phyloP scores from a whole-genome alignment of 139 green algal genomes.

The Tetraselmis striata region DNA sequence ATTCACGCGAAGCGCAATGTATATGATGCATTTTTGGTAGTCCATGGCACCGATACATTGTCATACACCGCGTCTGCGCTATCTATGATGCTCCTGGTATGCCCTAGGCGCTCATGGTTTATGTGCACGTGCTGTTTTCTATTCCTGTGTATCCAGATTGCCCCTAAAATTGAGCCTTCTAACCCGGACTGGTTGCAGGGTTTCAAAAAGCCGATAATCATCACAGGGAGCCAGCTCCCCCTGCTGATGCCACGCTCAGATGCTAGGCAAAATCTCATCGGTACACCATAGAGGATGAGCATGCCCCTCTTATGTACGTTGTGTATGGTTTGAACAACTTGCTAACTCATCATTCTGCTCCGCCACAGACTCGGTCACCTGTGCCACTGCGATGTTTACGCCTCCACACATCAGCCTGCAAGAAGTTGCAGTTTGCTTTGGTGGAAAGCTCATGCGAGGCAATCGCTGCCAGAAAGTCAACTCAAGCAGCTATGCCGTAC shows the following conservation, averaged over 20 bases:
- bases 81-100: conserved; percentile 68
- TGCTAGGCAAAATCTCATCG: conserved; percentile 84
- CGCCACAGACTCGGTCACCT: conserved; percentile 55
- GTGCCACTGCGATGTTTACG: conserved; percentile 51
- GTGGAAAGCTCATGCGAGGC: conserved; percentile 76
- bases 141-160: too few species aligned
- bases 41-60: conserved; percentile 82
- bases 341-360: too few species aligned
- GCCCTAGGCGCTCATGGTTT: background rate
- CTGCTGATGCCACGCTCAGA: conserved; percentile 73
- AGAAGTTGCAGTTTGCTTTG: conserved; percentile 89
- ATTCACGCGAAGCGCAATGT: conserved; percentile 41
- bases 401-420: conserved; percentile 47
- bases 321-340: too few species aligned
- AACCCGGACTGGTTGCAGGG: background rate
- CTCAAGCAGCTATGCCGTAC: conserved; percentile 32
- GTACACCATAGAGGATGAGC: background rate
- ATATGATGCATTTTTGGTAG: conserved; percentile 70
- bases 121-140: too few species aligned
- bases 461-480: conserved; percentile 74
- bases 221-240: conserved; percentile 77
- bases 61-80: conserved; percentile 82
- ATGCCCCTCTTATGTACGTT: too few species aligned
- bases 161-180: too few species aligned
- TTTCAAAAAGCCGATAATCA: conserved; percentile 55